These are phyloP conservation scores for Tephrocybe sp. DNA, from an alignment of 768 basidiomycete species.

Conservation along the genomic window DNA sequence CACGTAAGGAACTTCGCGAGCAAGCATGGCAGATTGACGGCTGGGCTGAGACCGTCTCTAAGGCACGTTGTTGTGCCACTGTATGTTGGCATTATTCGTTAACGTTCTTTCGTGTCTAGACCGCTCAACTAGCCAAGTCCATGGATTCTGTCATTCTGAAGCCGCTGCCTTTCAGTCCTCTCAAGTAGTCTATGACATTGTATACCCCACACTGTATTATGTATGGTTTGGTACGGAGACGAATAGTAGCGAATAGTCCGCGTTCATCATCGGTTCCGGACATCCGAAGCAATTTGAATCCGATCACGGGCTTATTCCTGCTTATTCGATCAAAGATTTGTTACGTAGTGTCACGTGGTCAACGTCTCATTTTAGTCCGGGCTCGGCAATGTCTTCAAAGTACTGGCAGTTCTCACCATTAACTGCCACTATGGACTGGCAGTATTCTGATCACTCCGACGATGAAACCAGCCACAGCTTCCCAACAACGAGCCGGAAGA, in stretches of 20 bases:
- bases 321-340: constrained; percentile 2
- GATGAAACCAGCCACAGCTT: constrained; percentile 46
- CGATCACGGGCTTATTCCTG: constrained; percentile 8
- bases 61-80: constrained; percentile 46
- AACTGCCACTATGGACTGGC: constrained; percentile 46
- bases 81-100: not conserved
- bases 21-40: constrained; percentile 93
- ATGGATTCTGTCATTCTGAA: constrained; percentile 88
- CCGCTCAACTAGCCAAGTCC: constrained; percentile 76
- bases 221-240: not conserved
- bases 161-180: constrained; percentile 79
- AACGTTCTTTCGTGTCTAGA: constrained; percentile 45
- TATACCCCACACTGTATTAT: constrained; percentile 9
- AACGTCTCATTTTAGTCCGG: constrained; percentile 10
- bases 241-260: not conserved
- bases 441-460: constrained; percentile 60
- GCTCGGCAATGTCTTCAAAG: constrained; percentile 14
- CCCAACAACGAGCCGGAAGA: constrained; percentile 46
- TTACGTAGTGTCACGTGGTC: constrained; percentile 29
- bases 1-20: constrained; percentile 80
- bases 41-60: constrained; percentile 92
- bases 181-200: constrained; percentile 51
- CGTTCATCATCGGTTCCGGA: not conserved
- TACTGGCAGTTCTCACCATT: constrained; percentile 16
- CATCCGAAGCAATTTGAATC: not conserved